Evolutionary conservation across 805 yeast species (phyloP).

Genomic region (Wickerhamomyces chaumierensis): DNA sequence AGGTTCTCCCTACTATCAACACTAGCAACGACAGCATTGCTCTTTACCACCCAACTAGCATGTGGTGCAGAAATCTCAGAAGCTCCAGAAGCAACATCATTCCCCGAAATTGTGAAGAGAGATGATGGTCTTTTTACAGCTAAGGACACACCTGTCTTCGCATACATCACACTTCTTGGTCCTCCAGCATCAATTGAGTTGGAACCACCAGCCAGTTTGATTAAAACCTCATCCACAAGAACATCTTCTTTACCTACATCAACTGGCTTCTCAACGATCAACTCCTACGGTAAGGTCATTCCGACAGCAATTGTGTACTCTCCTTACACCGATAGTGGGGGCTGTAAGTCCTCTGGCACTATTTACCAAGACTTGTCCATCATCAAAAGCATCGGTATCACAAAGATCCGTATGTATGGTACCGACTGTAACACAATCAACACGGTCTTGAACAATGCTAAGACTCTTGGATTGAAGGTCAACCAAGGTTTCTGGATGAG

Average conservation of each 20-base stretch:
- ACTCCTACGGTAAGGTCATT: conserved; percentile 17
- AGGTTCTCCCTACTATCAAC: neutral
- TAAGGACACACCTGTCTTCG: neutral
- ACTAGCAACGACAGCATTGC: neutral
- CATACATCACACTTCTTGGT: neutral
- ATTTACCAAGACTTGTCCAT: conserved; percentile 48
- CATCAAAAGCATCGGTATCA: conserved; percentile 52
- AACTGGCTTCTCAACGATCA: conserved; percentile 15
- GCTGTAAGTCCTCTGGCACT: conserved; percentile 49
- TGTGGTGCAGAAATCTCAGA: neutral
- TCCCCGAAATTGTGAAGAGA: neutral
- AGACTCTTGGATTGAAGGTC: conserved; percentile 50
- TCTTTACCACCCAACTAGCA: neutral
- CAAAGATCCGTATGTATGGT: conserved; percentile 68
- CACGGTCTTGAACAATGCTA: conserved; percentile 53
- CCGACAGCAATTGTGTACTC: conserved; percentile 64
- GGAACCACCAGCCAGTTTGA: neutral
- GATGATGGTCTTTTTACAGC: neutral
- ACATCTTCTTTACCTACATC: conserved; percentile 13
- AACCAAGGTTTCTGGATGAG: conserved; percentile 86
- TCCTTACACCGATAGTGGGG: conserved; percentile 60
- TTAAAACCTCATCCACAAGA: conserved; percentile 19
- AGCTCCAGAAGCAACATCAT: neutral
- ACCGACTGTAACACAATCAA: conserved; percentile 69
- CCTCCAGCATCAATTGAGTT: neutral